Base-by-base conservation (phyloP, 495 filamentous ascomycete genomes). In the Astrothelium subdiscretum region DNA sequence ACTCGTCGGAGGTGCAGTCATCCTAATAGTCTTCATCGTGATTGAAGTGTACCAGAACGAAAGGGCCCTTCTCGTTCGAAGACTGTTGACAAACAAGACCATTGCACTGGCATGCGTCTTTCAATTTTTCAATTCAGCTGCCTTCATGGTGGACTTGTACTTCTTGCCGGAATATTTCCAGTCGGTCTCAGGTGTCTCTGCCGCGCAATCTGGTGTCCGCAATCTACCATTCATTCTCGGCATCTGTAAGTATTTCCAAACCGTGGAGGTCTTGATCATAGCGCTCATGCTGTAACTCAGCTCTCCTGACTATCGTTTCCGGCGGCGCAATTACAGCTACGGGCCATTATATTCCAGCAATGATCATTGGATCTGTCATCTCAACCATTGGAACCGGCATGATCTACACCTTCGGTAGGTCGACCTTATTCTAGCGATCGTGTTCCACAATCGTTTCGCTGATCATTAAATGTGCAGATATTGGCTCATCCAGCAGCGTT, bases 391-490 rank as follows among this genome's bases (percentile, higher is more conserved):
- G 66, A 1, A 51, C 59, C 13, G 58, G 40, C 26, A 42, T 58
- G 8, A 67, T 72, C 10, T 70, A 66, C 48, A 72, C 68, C 3
- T 62, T 72, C 15, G 22, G 48, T 54, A 54, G 15, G 48, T 54
- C 0, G 35, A 38, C 91, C 74, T 81, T 84, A 0, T 88, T 88
- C 0, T 87, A 85, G 68, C 85, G 92, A 78, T 78, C 89, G 58
- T 59, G 77, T 24, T 79, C 82, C 0, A 74, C 83, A 3, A 72
- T 85, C 31, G 58, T 94, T 27, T 72, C 78, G 57, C 70, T 86
- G 5, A 75, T 92, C 66, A 89, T 87, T 24, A 81, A 79, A 2
- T 91, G 90, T 0, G 11, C 48, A 54, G 68, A 60, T 13, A 52
- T 62, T 26, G 60, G 60, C 26, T 31, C 62, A 2, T 11, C 32